Evolutionary conservation across 805 yeast species (phyloP), one percentile per base, ranked within the genome.

Genomic region (Hanseniaspora lindneri): DNA sequence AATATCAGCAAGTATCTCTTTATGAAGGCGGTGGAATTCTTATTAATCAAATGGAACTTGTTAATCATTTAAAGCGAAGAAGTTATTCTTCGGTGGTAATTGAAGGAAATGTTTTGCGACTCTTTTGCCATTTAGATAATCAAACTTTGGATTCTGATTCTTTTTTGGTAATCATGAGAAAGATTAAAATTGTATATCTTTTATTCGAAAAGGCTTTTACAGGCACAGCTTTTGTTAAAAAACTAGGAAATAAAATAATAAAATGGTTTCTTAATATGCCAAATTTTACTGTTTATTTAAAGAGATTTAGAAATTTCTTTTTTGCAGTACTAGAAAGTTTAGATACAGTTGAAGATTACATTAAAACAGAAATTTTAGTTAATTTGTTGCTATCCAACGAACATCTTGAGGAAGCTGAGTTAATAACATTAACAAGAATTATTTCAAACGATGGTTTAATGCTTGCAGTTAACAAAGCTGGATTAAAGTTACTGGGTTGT

Each of bases 101-200:
- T 9, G n/a, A 35, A 20, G 27, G 27, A 20, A 35, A 20, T 35
- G 9, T 20, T 20, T 21, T 35, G 21, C 20, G 19, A 35, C 16
- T 35, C 4, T 35, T 35, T 21, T 35, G 17, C 13, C 9, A 13
- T 7, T 21, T 21, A 35, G 39, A 35, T 21, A 21, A 35, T 20
- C 5, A 35, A 9, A 20, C 20, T 35, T n/a, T 29, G 13, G 34
- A 34, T 14, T 25, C 19, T 21, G 47, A 43, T 9, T 35, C 17
- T 19, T 16, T 6, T 3, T 28, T 43, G 7, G 34, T 37, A 20
- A 30, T 23, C 1, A 4, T 43, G 21, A 44, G 48, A 35, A 44
- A 44, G 30, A 28, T 44, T 25, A 44, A 44, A 30, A 13, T 44
- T 8, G 13, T 44, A 2, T 44, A 36, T 19, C 39, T 44, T 5